Conservation (phyloP, 2,329 filamentous ascomycete genomes). For the Sporothrix phasma region DNA sequence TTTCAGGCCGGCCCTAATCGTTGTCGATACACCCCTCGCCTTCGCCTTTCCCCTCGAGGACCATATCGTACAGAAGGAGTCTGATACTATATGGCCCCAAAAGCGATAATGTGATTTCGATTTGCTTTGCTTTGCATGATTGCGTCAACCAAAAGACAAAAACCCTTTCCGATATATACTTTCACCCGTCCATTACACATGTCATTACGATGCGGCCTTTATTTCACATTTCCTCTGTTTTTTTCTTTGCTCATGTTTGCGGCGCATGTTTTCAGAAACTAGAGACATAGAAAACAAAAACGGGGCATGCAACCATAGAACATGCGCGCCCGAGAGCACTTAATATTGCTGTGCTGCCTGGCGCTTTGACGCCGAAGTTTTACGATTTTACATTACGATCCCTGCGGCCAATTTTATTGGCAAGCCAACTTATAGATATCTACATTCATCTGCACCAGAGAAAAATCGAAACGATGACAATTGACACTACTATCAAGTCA, state of each 20-base stretch:
- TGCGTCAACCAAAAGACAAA: neutral
- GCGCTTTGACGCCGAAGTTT: neutral
- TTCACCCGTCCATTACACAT: neutral
- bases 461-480: too few relatives aligned
- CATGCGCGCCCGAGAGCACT: neutral
- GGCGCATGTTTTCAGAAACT: neutral
- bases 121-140: neutral
- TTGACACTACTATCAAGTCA: too few relatives aligned
- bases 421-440: too few relatives aligned
- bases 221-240: neutral
- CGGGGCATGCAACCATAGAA: neutral
- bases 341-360: neutral
- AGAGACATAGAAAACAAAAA: neutral
- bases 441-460: too few relatives aligned
- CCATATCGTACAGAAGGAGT: neutral
- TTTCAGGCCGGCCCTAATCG: conserved; percentile 3
- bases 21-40: neutral
- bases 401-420: too few relatives aligned
- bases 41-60: neutral
- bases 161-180: neutral
- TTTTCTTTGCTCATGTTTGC: neutral
- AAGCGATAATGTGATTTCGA: neutral
- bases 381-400: neutral
- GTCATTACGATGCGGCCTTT: neutral
- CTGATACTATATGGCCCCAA: neutral